These are phyloP conservation scores for Medicago truncatula DNA, from an alignment of 306 rosid species.

Conservation along the genomic window DNA sequence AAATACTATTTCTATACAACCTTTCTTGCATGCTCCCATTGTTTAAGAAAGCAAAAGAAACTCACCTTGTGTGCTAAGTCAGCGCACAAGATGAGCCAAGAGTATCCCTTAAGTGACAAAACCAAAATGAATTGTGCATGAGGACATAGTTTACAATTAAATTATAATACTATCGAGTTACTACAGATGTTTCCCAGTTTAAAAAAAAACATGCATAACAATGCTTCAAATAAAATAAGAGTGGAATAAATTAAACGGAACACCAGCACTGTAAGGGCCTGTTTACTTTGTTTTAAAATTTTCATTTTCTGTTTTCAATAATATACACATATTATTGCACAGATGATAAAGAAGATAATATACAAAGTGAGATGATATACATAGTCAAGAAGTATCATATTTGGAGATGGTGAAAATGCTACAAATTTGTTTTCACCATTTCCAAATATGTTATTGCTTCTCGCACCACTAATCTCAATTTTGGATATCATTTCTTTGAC, in stretches of 20 bases:
- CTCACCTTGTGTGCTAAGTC: neutral
- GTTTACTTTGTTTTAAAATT: neutral
- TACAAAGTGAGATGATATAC: neutral
- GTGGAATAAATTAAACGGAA: slow-evolving; percentile 9
- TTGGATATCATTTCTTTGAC: neutral
- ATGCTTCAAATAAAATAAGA: neutral
- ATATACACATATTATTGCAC: neutral
- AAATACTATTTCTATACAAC: neutral
- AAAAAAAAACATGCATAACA: slow-evolving; percentile 5
- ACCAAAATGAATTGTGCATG: slow-evolving; percentile 14
- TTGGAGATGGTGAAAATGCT: neutral
- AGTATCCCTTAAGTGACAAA: slow-evolving; percentile 24
- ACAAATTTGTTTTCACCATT: too few species aligned
- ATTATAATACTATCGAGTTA: neutral
- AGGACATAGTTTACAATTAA: slow-evolving; percentile 6
- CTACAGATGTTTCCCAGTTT: neutral
- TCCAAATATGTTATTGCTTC: neutral
- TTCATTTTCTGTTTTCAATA: neutral
- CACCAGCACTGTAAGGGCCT: neutral
- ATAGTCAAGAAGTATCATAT: neutral
- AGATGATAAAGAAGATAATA: neutral
- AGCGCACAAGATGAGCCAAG: too few species aligned
- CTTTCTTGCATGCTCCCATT: slow-evolving; percentile 19
- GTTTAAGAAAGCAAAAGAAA: slow-evolving; percentile 25
- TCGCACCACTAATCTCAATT: neutral